Conservation (phyloP, 78 protist species). For the Dictyostelium brefeldianum region DNA sequence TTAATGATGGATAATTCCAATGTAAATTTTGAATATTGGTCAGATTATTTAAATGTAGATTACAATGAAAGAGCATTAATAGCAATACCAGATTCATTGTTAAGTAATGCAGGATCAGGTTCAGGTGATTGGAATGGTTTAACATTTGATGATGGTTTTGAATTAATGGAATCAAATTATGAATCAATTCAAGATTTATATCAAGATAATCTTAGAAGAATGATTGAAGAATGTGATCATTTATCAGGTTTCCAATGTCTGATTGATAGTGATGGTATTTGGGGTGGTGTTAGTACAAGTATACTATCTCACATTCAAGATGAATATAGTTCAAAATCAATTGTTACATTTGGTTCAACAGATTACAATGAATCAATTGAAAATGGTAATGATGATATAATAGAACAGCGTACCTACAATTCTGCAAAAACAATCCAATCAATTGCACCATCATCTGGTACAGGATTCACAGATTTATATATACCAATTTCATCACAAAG, state of each 20-base stretch:
- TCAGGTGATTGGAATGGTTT: background rate
- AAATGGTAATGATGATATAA: background rate
- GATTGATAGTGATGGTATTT: constrained; percentile 40
- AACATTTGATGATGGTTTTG: constrained; percentile 34
- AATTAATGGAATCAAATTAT: background rate
- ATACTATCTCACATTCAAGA: constrained; percentile 19
- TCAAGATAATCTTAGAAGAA: constrained; percentile 50
- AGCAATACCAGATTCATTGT: constrained; percentile 1
- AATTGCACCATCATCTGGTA: background rate
- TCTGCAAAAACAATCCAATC: background rate
- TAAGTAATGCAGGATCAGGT: background rate
- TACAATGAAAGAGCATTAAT: constrained; percentile 8
- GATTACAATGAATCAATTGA: background rate
- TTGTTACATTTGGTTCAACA: constrained; percentile 4
- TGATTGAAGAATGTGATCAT: constrained; percentile 61
- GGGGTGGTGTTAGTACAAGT: constrained; percentile 60
- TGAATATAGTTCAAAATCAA: constrained; percentile 33
- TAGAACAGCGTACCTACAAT: constrained; percentile 25
- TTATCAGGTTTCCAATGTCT: constrained; percentile 47
- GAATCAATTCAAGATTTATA: background rate
- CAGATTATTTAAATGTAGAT: constrained; percentile 52
- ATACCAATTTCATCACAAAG: constrained; percentile 48
- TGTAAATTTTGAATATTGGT: constrained; percentile 60
- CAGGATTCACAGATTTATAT: background rate
- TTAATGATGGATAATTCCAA: background rate